Evolutionary conservation across 73 alveolate species (phyloP).

Genomic region (Stentor roeselii): DNA sequence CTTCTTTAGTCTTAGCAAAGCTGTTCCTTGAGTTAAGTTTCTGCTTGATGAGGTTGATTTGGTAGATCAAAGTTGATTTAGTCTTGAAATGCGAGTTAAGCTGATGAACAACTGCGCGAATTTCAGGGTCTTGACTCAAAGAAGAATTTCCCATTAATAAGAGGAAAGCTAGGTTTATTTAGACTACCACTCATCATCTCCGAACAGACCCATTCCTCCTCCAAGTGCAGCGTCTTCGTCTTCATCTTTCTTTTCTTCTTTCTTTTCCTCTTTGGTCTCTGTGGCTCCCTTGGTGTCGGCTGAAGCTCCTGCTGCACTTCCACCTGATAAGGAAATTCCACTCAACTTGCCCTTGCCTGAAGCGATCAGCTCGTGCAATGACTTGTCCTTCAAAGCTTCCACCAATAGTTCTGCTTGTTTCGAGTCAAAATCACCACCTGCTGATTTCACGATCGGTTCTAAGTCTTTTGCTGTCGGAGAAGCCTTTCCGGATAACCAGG

Average conservation of each 20-base stretch:
- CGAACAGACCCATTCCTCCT: constrained; percentile 9
- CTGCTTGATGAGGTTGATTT: not conserved
- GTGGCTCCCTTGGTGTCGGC: constrained; percentile 8
- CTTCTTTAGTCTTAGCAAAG: not conserved
- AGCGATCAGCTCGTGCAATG: constrained; percentile 16
- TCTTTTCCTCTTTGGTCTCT: constrained; percentile 6
- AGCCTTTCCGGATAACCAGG: constrained; percentile 1
- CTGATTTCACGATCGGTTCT: not conserved
- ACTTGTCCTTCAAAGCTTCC: constrained; percentile 21
- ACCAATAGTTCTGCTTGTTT: not conserved
- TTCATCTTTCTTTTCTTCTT: constrained; percentile 6
- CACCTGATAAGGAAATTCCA: not conserved
- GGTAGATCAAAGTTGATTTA: not conserved
- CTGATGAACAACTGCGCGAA: not conserved
- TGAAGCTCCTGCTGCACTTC: not conserved
- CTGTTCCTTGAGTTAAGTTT: not conserved
- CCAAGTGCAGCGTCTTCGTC: constrained; percentile 15
- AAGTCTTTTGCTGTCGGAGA: not conserved
- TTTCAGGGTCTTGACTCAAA: not conserved
- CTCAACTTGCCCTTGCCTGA: constrained; percentile 1
- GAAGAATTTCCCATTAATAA: not conserved
- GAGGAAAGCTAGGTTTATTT: no score
- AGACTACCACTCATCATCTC: constrained; percentile 29
- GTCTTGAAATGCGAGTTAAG: not conserved
- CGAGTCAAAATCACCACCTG: constrained; percentile 18